Evolutionary conservation across 164 flowering plant species (phyloP), one percentile per base, ranked within the genome.

Genomic region (Malania oleifera): DNA sequence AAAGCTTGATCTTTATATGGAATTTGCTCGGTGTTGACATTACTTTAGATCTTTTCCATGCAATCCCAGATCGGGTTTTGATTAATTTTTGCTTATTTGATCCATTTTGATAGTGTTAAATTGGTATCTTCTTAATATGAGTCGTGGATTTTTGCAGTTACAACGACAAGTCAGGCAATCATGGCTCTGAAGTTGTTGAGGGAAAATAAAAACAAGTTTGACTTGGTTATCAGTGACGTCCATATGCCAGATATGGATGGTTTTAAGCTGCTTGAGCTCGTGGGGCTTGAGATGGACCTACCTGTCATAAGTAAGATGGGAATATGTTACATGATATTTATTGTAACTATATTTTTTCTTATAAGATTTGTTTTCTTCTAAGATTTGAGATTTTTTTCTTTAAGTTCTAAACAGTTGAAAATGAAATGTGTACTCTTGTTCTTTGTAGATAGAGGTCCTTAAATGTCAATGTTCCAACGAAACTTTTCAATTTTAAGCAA

Each of bases 221-320:
- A 79, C 56, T 56, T 79, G 50, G 83, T 79, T 49, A 79, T 79
- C 66, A 79, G 80, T 28, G 83, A 79, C 72, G 80, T 79, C 1
- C 75, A 79, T 43, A 79, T 79, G 83, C 83, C 83, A 8, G 83
- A 79, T 58, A 76, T 79, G 80, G 77, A 79, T 54, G 83, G 83
- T 10, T 79, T 79, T 52, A 76, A 79, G 74, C 57, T 76, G 54
- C 77, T 79, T 22, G 83, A 79, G 70, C 78, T 69, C 49, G 78
- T 79, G 56, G 80, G 77, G 18, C 78, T 79, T 60, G 83, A 79
- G 60, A 79, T 79, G 83, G 80, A 79, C 74, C 65, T 79, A 12
- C 83, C 83, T 48, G 83, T 79, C 46, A 79, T 79, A 52, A 79
- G 83, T 79, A 72, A 76, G 79, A 45, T 39, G 6, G 18, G 5